Conservation (phyloP, 495 filamentous ascomycete genomes). For the Daldinia loculata region DNA sequence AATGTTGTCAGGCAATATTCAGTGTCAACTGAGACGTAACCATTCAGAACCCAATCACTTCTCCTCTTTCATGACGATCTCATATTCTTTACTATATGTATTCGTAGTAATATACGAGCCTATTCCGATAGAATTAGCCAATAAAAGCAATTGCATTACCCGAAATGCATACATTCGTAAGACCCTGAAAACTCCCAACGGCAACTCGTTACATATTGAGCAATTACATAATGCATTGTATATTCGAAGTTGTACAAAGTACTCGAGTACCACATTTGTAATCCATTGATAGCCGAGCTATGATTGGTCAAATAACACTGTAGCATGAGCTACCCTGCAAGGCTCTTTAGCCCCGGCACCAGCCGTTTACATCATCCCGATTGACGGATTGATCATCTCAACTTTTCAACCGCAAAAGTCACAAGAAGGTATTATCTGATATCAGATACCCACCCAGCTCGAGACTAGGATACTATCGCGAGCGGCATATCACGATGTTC, state of each 20-base stretch:
- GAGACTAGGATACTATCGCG: constrained; percentile 2
- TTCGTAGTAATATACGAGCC: background rate
- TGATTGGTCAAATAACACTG: constrained; percentile 6
- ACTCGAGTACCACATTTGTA: constrained; percentile 6
- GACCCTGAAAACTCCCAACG: background rate
- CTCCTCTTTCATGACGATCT: background rate
- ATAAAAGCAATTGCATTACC: background rate
- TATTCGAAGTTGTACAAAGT: background rate
- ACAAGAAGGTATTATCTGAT: background rate
- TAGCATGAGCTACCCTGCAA: constrained; percentile 34
- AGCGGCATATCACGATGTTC: constrained; percentile 26
- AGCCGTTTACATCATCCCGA: constrained; percentile 37
- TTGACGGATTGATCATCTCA: constrained; percentile 21
- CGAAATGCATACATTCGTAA: background rate
- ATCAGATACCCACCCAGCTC: background rate
- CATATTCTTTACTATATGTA: background rate
- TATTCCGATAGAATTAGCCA: background rate
- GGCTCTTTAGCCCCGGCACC: constrained; percentile 17
- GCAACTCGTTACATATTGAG: background rate
- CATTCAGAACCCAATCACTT: background rate
- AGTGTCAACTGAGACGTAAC: background rate
- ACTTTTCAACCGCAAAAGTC: constrained; percentile 19
- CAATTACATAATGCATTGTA: background rate
- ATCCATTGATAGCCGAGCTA: background rate
- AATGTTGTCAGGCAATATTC: background rate